These are phyloP conservation scores for Vicia sativa DNA, from an alignment of 306 rosid species.

Conservation along the genomic window DNA sequence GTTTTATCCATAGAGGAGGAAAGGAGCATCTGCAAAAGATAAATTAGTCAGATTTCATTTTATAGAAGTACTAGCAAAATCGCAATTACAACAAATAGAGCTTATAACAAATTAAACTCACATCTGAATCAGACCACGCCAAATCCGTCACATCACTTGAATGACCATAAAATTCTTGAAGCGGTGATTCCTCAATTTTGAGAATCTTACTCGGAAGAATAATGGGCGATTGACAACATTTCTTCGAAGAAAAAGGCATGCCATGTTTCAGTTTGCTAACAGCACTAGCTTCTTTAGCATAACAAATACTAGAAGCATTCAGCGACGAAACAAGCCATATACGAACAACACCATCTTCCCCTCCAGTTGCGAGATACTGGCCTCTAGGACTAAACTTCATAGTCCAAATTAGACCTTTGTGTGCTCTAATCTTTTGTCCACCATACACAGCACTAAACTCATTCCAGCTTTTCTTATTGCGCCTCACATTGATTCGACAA, in stretches of 20 bases:
- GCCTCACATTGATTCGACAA: constrained; percentile 51
- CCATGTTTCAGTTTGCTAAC: constrained; percentile 41
- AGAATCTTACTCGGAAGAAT: constrained; percentile 71
- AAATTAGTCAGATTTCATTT: constrained; percentile 33
- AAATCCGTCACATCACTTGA: constrained; percentile 79
- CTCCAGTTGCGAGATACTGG: constrained; percentile 82
- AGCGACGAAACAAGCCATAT: constrained; percentile 60
- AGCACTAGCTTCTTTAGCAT: constrained; percentile 38
- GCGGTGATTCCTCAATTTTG: constrained; percentile 68
- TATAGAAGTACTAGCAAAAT: constrained; percentile 9
- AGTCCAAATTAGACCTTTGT: constrained; percentile 75
- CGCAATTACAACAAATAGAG: constrained; percentile 22
- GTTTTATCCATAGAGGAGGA: constrained; percentile 94
- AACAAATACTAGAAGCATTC: constrained; percentile 49
- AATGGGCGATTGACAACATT: constrained; percentile 48
- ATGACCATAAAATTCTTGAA: constrained; percentile 76
- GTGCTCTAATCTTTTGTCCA: constrained; percentile 81
- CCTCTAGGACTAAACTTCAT: constrained; percentile 93
- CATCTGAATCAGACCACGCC: constrained; percentile 91
- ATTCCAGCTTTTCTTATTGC: constrained; percentile 59
- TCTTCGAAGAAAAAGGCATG: constrained; percentile 47
- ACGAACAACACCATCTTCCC: constrained; percentile 87
- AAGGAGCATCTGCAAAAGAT: constrained; percentile 70
- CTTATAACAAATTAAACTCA: constrained; percentile 47
- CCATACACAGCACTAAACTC: constrained; percentile 66